Evolutionary conservation across 2,329 filamentous ascomycete genomes (phyloP).

Genomic region (Lachnum nothofagi): DNA sequence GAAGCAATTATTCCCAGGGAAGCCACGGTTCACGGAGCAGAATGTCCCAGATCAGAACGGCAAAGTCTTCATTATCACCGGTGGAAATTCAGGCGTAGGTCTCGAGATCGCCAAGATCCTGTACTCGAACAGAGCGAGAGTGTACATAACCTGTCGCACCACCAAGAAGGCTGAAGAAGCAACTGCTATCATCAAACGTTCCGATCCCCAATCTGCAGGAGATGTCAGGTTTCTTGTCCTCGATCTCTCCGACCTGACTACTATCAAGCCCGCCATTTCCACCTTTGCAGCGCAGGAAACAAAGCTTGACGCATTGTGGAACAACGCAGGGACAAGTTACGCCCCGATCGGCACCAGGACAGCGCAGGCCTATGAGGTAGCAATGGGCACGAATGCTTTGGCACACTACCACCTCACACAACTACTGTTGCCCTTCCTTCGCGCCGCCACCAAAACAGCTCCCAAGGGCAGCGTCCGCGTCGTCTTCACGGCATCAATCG

Average conservation of each 20-base stretch:
- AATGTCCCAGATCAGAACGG: conserved; percentile 36
- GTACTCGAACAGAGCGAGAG: conserved; percentile 37
- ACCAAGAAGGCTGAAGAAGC: conserved; percentile 31
- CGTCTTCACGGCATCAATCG: conserved; percentile 29
- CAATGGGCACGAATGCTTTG: conserved; percentile 33
- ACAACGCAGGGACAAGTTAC: conserved; percentile 38
- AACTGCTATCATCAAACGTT: conserved; percentile 31
- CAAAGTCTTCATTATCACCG: conserved; percentile 40
- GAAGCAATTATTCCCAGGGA: conserved; percentile 30
- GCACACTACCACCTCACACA: conserved; percentile 33
- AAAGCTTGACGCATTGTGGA: conserved; percentile 39
- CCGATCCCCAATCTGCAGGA: too few relatives aligned
- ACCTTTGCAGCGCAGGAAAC: conserved; percentile 30
- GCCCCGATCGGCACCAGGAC: conserved; percentile 3
- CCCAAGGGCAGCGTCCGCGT: conserved; percentile 14
- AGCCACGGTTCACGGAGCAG: conserved; percentile 39
- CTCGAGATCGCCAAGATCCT: conserved; percentile 36
- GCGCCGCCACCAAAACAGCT: not conserved
- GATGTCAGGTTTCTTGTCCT: not conserved
- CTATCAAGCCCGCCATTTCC: conserved; percentile 25
- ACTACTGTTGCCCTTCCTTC: conserved; percentile 30
- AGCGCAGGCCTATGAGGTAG: conserved; percentile 29
- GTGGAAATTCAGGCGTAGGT: conserved; percentile 31
- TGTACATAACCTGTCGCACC: conserved; percentile 40
- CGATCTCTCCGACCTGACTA: conserved; percentile 30